phyloP scores from a whole-genome alignment of 129 eudicot genomes.

The Saposhnikovia divaricata region DNA sequence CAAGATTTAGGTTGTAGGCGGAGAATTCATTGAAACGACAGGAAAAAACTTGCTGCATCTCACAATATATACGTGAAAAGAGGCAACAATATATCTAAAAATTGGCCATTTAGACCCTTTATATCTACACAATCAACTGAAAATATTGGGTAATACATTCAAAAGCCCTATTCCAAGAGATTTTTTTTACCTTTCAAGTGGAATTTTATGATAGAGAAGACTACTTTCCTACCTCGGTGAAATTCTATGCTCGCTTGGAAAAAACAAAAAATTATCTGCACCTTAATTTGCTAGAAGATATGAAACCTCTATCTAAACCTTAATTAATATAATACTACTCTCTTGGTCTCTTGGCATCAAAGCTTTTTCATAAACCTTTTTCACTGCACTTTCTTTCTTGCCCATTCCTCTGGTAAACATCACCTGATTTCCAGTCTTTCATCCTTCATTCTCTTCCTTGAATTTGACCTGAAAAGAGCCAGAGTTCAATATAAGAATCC shows the following conservation, averaged over 20 bases:
- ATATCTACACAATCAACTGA: no score
- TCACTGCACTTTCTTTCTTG: not conserved
- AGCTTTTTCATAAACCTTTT: not conserved
- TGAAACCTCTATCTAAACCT: not conserved
- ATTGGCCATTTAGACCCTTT: not conserved
- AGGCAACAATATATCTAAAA: not conserved
- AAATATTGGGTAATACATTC: not conserved
- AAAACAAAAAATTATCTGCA: no score
- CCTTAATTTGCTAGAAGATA: not conserved
- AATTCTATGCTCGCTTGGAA: not conserved
- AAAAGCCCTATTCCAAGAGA: not conserved
- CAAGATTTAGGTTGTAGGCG: not conserved
- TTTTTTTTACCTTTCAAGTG: not conserved
- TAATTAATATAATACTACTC: not conserved
- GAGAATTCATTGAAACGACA: no score
- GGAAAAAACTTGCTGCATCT: not conserved
- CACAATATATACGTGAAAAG: no score
- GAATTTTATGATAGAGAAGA: no score
- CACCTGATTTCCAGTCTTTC: not conserved
- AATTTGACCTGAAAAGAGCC: slow-evolving; percentile 21
- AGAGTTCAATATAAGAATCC: not conserved
- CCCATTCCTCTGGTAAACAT: not conserved
- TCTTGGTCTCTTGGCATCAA: not conserved
- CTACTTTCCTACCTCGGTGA: not conserved
- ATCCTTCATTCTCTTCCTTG: slow-evolving; percentile 28